Base-by-base conservation (phyloP, 176 grass and related monocot genomes). In the Cymbopogon citratus region DNA sequence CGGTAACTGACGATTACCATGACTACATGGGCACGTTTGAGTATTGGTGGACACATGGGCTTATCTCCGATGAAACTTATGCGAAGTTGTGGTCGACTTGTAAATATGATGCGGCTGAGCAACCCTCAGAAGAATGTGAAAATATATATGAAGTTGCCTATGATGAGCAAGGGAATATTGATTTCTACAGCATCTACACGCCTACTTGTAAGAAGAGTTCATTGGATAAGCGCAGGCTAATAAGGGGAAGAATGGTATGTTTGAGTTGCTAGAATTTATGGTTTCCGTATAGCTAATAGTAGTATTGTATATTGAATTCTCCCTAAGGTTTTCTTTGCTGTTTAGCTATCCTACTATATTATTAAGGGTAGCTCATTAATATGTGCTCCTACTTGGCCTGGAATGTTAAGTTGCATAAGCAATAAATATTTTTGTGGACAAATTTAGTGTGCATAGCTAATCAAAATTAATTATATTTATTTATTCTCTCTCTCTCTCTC, bases 11-110 rank as follows among this genome's bases (percentile, higher is more conserved):
- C 0, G 95, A 95, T 83, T 98, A 95, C 72, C 72, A 98, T 63
- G 95, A 98, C 54, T 98, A 82, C 25, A 35, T 91, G 28, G 95
- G 95, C 19, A 86, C 90, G 2, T 92, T 94, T 11, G 95, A 98
- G 86, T 93, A 92, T 51, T 98, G 95, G 92, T 98, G 95, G 95
- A 95, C 86, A 23, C 95, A 98, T 33, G 95, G 95, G 39, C 81
- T 98, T 19, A 98, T 98, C 69, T 98, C 95, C 0, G 92, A 98
- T 38, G 81, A 92, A 6, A 95, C 92, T 14, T 95, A 98, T 75
- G 86, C 65, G 48, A 89, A 81, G 68, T 74, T 98, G 66, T 76
- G 78, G 73, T 23, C 82, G 14, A 25, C 51, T 25, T 98, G 95
- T 40, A 84, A 94, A 14, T 78, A 86, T 13, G 90, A 88, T 15